phyloP scores from a whole-genome alignment of 2,329 filamentous ascomycete genomes.

The Arthrobotrys musiformis region DNA sequence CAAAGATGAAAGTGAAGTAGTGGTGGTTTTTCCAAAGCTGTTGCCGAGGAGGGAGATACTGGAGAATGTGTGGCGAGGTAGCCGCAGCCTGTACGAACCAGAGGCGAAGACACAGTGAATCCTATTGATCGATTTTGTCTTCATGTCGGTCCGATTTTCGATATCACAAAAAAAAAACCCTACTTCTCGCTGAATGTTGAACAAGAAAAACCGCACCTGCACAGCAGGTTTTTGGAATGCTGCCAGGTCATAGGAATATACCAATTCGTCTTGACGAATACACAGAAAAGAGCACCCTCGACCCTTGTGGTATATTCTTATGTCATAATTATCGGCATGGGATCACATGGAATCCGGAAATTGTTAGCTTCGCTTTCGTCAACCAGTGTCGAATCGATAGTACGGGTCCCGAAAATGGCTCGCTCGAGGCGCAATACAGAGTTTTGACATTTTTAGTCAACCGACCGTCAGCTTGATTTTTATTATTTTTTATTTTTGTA shows the following conservation, averaged over 20 bases:
- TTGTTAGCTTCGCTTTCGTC: conserved; percentile 10
- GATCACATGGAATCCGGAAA: conserved; percentile 47
- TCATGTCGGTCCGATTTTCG: background rate
- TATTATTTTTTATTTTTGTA: background rate
- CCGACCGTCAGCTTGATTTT: background rate
- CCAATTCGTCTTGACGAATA: conserved; percentile 30
- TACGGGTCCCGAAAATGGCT: conserved; percentile 4
- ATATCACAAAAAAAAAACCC: background rate
- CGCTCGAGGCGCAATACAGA: background rate
- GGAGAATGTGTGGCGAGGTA: conserved; percentile 89
- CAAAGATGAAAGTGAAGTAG: conserved; percentile 84
- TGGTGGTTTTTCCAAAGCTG: conserved; percentile 91
- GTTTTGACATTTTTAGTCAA: background rate
- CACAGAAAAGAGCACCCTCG: background rate
- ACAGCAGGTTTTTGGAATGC: conserved; percentile 7
- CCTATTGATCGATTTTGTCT: background rate
- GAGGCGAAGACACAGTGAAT: conserved; percentile 33
- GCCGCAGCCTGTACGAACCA: conserved; percentile 79
- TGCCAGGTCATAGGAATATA: conserved; percentile 19
- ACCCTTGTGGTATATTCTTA: conserved; percentile 18
- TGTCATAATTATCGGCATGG: conserved; percentile 33
- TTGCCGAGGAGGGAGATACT: conserved; percentile 79
- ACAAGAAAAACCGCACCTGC: background rate
- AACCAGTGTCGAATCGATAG: background rate
- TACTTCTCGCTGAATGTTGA: background rate